These are phyloP conservation scores for Acrasis kona DNA, from an alignment of 78 protist genomes.

Conservation along the genomic window DNA sequence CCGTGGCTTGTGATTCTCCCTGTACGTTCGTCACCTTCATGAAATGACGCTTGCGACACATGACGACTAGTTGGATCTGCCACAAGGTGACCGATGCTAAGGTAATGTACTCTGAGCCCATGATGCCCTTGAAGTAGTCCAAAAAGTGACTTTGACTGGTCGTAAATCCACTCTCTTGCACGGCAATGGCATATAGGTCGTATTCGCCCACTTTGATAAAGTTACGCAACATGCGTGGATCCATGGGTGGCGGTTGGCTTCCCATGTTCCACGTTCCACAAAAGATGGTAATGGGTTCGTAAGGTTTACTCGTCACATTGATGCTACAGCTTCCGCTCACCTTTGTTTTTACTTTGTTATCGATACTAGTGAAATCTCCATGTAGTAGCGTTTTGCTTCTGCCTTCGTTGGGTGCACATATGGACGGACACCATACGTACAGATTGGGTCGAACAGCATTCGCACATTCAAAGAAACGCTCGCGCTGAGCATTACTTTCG, in stretches of 20 bases:
- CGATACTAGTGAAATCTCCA: not conserved
- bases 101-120: conserved; percentile 18
- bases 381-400: not conserved
- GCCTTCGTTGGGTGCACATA: conserved; percentile 14
- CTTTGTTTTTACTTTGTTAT: not conserved
- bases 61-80: conserved; percentile 6
- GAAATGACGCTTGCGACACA: conserved; percentile 5
- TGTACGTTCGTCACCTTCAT: conserved; percentile 21
- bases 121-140: conserved; percentile 2
- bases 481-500: conserved; percentile 6
- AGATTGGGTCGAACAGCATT: conserved; percentile 12
- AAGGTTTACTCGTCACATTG: not conserved
- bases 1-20: conserved; percentile 5
- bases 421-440: not conserved
- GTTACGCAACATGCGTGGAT: conserved; percentile 1
- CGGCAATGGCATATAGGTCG: conserved; percentile 21
- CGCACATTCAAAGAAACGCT: conserved; percentile 20
- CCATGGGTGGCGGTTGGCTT: conserved; percentile 4
- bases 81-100: conserved; percentile 15
- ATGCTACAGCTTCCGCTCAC: conserved; percentile 8
- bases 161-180: conserved; percentile 13
- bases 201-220: no score
- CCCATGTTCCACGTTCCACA: conserved; percentile 22
- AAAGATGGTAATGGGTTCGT: conserved; percentile 9
- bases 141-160: not conserved